Conservation (phyloP, 495 filamentous ascomycete genomes). For the Daldinia bambusicola region DNA sequence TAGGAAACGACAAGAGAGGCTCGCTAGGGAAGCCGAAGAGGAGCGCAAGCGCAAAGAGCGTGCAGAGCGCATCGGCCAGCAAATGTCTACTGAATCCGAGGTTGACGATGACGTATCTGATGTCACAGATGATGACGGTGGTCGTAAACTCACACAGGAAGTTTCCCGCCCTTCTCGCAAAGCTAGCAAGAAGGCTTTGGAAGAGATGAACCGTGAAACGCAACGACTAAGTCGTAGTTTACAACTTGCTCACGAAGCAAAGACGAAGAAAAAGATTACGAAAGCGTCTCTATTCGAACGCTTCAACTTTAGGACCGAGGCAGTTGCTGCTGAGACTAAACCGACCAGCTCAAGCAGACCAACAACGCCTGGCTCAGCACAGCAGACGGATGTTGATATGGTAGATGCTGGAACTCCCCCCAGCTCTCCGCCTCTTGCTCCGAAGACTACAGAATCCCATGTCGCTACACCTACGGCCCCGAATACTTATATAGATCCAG, state of each 20-base stretch:
- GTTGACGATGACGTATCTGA: constrained; percentile 61
- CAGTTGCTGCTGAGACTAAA: constrained; percentile 51
- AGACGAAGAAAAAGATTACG: constrained; percentile 90
- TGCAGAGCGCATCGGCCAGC: constrained; percentile 49
- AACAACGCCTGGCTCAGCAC: constrained; percentile 51
- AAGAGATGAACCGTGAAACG: constrained; percentile 93
- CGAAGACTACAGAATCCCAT: constrained; percentile 24
- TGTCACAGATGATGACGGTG: constrained; percentile 66
- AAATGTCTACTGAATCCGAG: constrained; percentile 47
- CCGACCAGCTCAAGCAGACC: constrained; percentile 59
- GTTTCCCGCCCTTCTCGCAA: constrained; percentile 75
- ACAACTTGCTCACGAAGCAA: constrained; percentile 90
- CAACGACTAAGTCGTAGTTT: constrained; percentile 89
- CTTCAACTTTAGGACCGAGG: constrained; percentile 73
- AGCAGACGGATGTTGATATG: constrained; percentile 57
- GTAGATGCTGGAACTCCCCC: constrained; percentile 62
- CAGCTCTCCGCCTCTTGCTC: constrained; percentile 58
- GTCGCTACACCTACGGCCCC: constrained; percentile 18
- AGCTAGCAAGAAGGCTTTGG: constrained; percentile 94
- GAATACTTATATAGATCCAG: background rate
- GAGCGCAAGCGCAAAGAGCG: constrained; percentile 62
- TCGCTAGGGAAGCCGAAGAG: constrained; percentile 69
- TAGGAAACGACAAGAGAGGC: constrained; percentile 74
- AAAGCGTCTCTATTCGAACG: constrained; percentile 84
- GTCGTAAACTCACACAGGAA: constrained; percentile 69